Percentiles rank a stretch among this genome's conserved stretches.
These are phyloP conservation scores for Hypoxylon sp. DNA, from an alignment of 2,329 filamentous ascomycete genomes.

Conservation along the genomic window DNA sequence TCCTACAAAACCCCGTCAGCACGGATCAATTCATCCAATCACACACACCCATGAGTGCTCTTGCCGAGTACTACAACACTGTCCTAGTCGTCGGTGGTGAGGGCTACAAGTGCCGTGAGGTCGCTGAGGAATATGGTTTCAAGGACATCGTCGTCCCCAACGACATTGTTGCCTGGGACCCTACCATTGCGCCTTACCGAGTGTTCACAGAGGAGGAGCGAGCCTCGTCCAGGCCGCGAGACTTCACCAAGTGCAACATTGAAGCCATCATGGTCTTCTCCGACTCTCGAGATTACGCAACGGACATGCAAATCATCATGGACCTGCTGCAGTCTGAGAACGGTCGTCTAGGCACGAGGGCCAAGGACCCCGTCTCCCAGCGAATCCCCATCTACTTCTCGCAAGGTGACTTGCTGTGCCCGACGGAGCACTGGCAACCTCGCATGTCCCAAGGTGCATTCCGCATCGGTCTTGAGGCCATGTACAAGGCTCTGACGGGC, in stretches of 20 bases:
- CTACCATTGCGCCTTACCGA: conserved; percentile 77
- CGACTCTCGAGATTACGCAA: conserved; percentile 80
- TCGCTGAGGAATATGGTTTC: conserved; percentile 81
- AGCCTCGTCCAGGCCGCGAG: conserved; percentile 75
- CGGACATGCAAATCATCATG: conserved; percentile 83
- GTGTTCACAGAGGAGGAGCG: conserved; percentile 78
- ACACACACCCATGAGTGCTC: conserved; percentile 82
- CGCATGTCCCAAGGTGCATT: conserved; percentile 83
- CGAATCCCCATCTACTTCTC: conserved; percentile 81
- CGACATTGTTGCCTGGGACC: conserved; percentile 79
- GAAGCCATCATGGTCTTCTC: conserved; percentile 83
- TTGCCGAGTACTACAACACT: conserved; percentile 82
- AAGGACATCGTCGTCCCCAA: conserved; percentile 80
- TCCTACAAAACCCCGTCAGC: conserved; percentile 74
- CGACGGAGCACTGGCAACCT: conserved; percentile 74
- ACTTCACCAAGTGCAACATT: conserved; percentile 80
- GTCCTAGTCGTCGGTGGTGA: conserved; percentile 83
- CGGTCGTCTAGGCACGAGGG: conserved; percentile 74
- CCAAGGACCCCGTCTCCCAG: conserved; percentile 75
- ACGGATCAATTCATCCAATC: conserved; percentile 84
- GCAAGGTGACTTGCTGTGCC: conserved; percentile 68
- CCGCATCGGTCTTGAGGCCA: conserved; percentile 80
- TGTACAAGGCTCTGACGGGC: conserved; percentile 79
- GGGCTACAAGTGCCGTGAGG: conserved; percentile 80
- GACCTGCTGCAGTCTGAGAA: conserved; percentile 79